A percentile compares a stretch with the other conserved stretches of the same genome.
Evolutionary conservation across 192 early-diverging fungal genomes (phyloP).

Genomic region (Podochytrium sp.): DNA sequence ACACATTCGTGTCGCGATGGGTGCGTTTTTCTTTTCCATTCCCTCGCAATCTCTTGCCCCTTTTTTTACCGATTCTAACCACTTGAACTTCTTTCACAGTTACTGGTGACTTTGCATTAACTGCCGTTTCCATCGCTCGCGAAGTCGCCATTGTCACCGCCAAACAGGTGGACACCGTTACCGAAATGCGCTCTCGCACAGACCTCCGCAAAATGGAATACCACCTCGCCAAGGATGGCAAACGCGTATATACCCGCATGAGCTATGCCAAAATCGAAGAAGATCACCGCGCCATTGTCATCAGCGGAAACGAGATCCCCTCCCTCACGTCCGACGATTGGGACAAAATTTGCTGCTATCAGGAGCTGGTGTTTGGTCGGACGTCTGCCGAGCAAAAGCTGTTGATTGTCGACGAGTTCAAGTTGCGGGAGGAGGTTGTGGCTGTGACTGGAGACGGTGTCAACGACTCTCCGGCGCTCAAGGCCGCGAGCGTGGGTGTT

Average conservation of each 20-base stretch:
- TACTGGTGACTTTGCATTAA: constrained; percentile 79
- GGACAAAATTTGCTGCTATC: constrained; percentile 65
- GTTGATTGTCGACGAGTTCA: constrained; percentile 60
- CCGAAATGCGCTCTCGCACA: neutral
- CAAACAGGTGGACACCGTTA: constrained; percentile 7
- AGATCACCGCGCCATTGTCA: constrained; percentile 25
- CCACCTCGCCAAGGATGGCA: neutral
- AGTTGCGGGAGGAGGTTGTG: constrained; percentile 70
- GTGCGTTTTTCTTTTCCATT: neutral
- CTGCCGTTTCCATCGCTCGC: constrained; percentile 78
- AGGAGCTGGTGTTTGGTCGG: constrained; percentile 84
- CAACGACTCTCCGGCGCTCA: constrained; percentile 88
- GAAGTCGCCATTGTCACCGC: constrained; percentile 69
- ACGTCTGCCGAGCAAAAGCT: constrained; percentile 87
- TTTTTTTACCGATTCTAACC: no score
- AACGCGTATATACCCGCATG: neutral
- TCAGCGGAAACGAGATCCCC: constrained; percentile 70
- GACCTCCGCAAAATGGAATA: neutral
- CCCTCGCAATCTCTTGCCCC: neutral
- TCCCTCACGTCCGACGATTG: constrained; percentile 66
- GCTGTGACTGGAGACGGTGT: constrained; percentile 91
- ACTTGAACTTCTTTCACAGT: no score
- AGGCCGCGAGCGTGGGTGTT: constrained; percentile 82
- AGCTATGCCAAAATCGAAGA: constrained; percentile 1
- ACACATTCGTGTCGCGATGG: constrained; percentile 77